phyloP scores from a whole-genome alignment of 495 filamentous ascomycete genomes.

The Penicillium coprophilum region DNA sequence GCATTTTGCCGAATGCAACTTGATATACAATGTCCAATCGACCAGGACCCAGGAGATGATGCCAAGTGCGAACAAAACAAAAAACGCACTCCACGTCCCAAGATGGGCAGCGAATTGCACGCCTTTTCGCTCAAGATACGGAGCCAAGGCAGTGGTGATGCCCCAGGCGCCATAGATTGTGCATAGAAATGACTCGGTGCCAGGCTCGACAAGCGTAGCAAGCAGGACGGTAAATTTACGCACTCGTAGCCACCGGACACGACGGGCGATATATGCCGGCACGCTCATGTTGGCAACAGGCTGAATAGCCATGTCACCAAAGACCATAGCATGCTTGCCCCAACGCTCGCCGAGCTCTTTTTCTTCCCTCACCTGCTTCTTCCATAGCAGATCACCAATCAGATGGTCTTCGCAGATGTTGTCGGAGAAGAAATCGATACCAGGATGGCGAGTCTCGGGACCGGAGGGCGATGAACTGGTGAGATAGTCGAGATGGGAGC shows the following conservation, averaged over 20 bases:
- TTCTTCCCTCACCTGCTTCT: constrained; percentile 49
- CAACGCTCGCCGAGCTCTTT: constrained; percentile 46
- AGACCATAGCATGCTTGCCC: constrained; percentile 79
- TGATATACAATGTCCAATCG: constrained; percentile 71
- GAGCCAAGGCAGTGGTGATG: constrained; percentile 66
- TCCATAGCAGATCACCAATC: constrained; percentile 90
- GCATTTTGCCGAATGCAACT: constrained; percentile 66
- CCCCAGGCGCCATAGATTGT: constrained; percentile 77
- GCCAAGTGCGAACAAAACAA: constrained; percentile 60
- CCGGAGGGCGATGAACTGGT: constrained; percentile 53
- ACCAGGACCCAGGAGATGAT: constrained; percentile 69
- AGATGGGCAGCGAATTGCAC: constrained; percentile 42
- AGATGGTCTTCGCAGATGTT: constrained; percentile 99
- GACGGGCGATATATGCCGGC: constrained; percentile 73
- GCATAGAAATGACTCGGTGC: constrained; percentile 86
- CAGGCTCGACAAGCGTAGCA: constrained; percentile 92
- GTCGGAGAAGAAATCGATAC: constrained; percentile 88
- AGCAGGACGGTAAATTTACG: constrained; percentile 89
- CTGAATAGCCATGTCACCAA: constrained; percentile 85
- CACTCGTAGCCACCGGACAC: constrained; percentile 88
- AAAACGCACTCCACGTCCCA: constrained; percentile 69
- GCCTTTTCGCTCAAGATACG: constrained; percentile 52
- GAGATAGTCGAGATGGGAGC: constrained; percentile 79
- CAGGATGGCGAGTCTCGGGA: constrained; percentile 48
- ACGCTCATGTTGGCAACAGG: constrained; percentile 83